Evolutionary conservation across 306 rosid species (phyloP).

Genomic region (Rosa persica): DNA sequence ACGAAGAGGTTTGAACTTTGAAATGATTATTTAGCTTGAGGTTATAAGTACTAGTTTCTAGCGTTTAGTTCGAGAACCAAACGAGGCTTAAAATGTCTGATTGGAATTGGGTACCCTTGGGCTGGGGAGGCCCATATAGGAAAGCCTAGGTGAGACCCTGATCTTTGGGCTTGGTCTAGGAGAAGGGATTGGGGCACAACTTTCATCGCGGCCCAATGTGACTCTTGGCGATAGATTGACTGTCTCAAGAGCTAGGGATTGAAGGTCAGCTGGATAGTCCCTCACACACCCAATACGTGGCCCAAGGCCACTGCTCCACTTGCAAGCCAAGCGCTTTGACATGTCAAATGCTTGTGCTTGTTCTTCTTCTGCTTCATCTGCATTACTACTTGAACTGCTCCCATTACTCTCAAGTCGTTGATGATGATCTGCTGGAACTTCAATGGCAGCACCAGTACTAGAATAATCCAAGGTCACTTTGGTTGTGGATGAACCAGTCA

Average conservation of each 20-base stretch:
- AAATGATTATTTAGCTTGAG: background rate
- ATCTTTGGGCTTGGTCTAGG: conserved; percentile 50
- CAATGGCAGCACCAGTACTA: background rate
- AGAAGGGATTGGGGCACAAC: conserved; percentile 41
- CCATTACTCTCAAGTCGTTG: background rate
- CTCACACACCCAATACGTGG: conserved; percentile 55
- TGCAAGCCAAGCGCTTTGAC: conserved; percentile 44
- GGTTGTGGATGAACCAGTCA: conserved; percentile 2
- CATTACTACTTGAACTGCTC: background rate
- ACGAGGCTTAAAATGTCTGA: background rate
- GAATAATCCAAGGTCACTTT: conserved; percentile 1
- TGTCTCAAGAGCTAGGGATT: conserved; percentile 41
- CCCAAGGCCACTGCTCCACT: conserved; percentile 44
- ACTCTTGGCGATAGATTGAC: conserved; percentile 46
- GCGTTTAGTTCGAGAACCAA: background rate
- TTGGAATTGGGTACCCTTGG: conserved; percentile 26
- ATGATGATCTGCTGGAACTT: conserved; percentile 8
- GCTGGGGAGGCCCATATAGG: conserved; percentile 49
- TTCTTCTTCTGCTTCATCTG: conserved; percentile 5
- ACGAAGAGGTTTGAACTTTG: background rate
- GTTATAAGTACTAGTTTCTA: background rate
- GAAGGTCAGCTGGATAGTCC: conserved; percentile 44
- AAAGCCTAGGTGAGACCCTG: conserved; percentile 50
- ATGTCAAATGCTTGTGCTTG: conserved; percentile 21
- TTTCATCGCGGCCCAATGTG: background rate